Evolutionary conservation across 352 stramenopile genomes (phyloP).

Genomic region (Lagenidium sp.): DNA sequence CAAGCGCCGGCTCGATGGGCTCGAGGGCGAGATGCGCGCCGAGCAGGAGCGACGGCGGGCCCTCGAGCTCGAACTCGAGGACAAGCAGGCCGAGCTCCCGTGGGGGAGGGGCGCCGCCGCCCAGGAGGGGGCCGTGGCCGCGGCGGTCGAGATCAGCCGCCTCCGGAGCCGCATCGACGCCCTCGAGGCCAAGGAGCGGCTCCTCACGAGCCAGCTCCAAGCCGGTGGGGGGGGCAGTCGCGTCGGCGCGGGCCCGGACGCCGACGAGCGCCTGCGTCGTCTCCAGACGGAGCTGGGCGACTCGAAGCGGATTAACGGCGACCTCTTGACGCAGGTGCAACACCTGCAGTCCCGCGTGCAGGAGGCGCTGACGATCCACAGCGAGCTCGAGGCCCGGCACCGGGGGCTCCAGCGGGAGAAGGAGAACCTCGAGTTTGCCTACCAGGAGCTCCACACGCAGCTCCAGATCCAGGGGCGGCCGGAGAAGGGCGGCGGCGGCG

Average conservation of each 20-base stretch:
- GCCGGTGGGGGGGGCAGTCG: not conserved
- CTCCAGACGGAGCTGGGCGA: constrained; percentile 10
- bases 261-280: not conserved
- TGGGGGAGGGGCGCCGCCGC: constrained; percentile 2
- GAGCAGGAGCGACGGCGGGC: constrained; percentile 45
- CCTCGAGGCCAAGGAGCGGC: constrained; percentile 54
- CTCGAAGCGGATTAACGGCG: constrained; percentile 13
- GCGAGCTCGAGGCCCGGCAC: constrained; percentile 30
- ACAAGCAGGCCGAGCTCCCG: constrained; percentile 28
- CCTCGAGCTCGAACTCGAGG: constrained; percentile 55
- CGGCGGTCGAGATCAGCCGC: constrained; percentile 24
- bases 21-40: constrained; percentile 51
- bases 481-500: not conserved
- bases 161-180: constrained; percentile 53
- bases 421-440: constrained; percentile 50
- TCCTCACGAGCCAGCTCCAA: constrained; percentile 50
- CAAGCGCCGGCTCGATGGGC: constrained; percentile 47
- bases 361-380: constrained; percentile 34
- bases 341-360: constrained; percentile 25
- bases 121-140: constrained; percentile 4
- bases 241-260: no score
- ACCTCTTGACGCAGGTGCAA: constrained; percentile 44
- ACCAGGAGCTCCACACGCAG: constrained; percentile 37
- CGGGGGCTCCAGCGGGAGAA: constrained; percentile 30
- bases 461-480: constrained; percentile 8